These are phyloP conservation scores for Lycium ferocissimum DNA, from an alignment of 257 asterid genomes.

Conservation along the genomic window DNA sequence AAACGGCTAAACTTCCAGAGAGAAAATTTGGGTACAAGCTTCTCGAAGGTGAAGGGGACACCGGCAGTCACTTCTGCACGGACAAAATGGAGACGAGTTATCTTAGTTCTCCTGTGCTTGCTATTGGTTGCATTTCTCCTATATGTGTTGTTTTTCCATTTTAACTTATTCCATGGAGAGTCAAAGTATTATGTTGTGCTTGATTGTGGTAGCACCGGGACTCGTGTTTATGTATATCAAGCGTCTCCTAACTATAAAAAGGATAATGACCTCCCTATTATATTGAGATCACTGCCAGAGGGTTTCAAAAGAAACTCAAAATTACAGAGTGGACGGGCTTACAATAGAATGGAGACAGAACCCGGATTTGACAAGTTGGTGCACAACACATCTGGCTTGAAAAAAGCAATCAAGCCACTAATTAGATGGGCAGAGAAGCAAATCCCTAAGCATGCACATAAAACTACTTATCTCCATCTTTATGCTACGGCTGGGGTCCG, in stretches of 20 bases:
- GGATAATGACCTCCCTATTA: constrained; percentile 71
- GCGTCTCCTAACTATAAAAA: constrained; percentile 62
- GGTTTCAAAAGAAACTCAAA: constrained; percentile 62
- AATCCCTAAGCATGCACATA: constrained; percentile 77
- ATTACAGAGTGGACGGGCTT: constrained; percentile 79
- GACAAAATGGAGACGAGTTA: constrained; percentile 64
- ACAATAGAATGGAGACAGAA: constrained; percentile 96
- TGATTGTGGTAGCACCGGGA: constrained; percentile 99
- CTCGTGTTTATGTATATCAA: constrained; percentile 91
- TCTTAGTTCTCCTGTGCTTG: constrained; percentile 64
- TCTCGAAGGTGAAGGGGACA: constrained; percentile 74
- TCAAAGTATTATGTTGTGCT: constrained; percentile 82
- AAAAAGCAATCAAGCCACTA: constrained; percentile 71
- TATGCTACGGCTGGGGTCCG: constrained; percentile 99
- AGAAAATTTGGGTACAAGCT: constrained; percentile 68
- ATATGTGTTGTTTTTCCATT: constrained; percentile 54
- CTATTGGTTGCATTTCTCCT: constrained; percentile 61
- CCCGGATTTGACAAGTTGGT: constrained; percentile 98
- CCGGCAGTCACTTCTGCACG: constrained; percentile 47
- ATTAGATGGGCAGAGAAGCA: constrained; percentile 93
- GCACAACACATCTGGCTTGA: constrained; percentile 72
- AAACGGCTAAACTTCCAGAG: constrained; percentile 51
- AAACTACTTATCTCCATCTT: constrained; percentile 79
- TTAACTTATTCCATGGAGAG: constrained; percentile 63
- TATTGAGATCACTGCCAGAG: constrained; percentile 80